Percentiles rank a stretch among this genome's conserved stretches.
Evolutionary conservation across 768 basidiomycete genomes (phyloP).

Genomic region (Suillus sp.): DNA sequence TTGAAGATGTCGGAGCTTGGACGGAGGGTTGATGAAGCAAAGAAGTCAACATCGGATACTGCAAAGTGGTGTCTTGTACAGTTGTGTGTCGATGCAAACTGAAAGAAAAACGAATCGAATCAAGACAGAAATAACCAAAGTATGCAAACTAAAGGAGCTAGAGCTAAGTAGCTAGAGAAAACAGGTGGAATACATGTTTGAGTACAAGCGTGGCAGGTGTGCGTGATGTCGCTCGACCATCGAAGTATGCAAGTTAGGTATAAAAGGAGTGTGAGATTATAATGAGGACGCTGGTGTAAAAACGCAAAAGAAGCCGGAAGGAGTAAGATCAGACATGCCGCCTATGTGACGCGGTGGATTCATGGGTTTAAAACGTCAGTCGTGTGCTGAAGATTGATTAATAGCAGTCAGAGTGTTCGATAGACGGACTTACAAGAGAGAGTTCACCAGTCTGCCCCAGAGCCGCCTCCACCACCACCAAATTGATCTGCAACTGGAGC

Average conservation of each 20-base stretch:
- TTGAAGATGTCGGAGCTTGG: background rate
- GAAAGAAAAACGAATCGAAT: background rate
- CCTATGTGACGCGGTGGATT: background rate
- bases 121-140: background rate
- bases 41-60: background rate
- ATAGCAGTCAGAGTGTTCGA: background rate
- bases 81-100: background rate
- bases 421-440: background rate
- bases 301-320: background rate
- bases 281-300: conserved; percentile 5
- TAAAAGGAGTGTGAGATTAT: conserved; percentile 15
- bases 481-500: conserved; percentile 23
- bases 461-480: conserved; percentile 17
- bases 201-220: conserved; percentile 10
- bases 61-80: background rate
- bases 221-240: conserved; percentile 1
- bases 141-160: background rate
- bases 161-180: background rate
- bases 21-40: background rate
- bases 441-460: conserved; percentile 31
- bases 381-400: background rate
- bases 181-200: conserved; percentile 7
- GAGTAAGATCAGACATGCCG: background rate
- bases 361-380: background rate
- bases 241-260: conserved; percentile 13